phyloP scores from a whole-genome alignment of 176 grass and related monocot species.

The Oryza glaberrima region DNA sequence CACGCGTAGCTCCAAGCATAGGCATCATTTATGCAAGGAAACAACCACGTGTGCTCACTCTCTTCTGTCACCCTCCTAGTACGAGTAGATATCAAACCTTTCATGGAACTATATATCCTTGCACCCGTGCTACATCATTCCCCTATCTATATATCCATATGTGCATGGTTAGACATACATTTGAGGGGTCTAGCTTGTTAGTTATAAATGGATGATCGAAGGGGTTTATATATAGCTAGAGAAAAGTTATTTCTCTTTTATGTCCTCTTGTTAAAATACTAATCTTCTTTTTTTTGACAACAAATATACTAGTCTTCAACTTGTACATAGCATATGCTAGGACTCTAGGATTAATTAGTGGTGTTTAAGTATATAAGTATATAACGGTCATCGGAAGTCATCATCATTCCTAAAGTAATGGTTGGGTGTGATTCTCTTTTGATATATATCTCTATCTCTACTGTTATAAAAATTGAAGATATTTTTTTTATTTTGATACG shows the following conservation, averaged over 20 bases:
- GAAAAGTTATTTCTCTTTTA: neutral
- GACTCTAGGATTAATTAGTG: neutral
- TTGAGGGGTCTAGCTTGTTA: neutral
- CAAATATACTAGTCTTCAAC: neutral
- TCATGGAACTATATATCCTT: neutral
- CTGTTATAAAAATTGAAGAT: too few relatives aligned
- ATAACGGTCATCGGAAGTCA: too few relatives aligned
- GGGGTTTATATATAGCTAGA: neutral
- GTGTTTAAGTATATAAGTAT: too few relatives aligned
- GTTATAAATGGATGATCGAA: neutral
- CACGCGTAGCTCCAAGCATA: slow-evolving; percentile 32
- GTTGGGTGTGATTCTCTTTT: neutral
- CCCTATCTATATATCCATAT: neutral
- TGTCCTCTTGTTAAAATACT: neutral
- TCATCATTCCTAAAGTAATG: neutral
- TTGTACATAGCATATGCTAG: neutral
- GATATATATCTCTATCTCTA: neutral
- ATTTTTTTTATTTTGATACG: too few relatives aligned
- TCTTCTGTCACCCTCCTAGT: slow-evolving; percentile 28
- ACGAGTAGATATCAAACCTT: neutral
- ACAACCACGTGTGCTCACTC: slow-evolving; percentile 38
- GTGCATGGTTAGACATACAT: neutral
- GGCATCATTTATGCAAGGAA: neutral
- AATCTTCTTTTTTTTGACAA: neutral
- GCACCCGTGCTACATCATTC: neutral